Conservation (phyloP, 2,329 filamentous ascomycete species). For the Corynespora cassiicola region DNA sequence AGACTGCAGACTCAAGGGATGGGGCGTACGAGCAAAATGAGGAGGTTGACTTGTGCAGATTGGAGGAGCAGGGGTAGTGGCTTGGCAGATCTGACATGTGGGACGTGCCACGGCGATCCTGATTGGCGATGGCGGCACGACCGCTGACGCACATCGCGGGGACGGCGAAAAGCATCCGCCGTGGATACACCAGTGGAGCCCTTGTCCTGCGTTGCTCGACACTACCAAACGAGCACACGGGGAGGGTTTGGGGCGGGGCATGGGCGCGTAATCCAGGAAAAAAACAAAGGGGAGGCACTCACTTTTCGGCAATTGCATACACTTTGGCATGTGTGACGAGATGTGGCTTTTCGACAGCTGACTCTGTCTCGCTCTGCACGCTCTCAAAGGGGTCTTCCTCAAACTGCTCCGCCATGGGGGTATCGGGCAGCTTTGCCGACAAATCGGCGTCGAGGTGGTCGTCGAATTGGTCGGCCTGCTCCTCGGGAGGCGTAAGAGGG, state of each 20-base stretch:
- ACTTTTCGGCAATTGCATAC: neutral
- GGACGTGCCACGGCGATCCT: conserved; percentile 13
- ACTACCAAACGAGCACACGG: conserved; percentile 15
- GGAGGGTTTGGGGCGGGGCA: conserved; percentile 12
- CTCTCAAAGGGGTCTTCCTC: conserved; percentile 37
- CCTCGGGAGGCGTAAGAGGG: conserved; percentile 33
- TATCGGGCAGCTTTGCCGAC: conserved; percentile 38
- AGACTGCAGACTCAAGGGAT: conserved; percentile 7
- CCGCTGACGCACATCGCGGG: conserved; percentile 38
- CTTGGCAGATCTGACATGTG: conserved; percentile 17
- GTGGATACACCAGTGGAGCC: neutral
- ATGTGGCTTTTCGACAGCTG: conserved; percentile 48
- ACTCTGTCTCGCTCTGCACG: conserved; percentile 37
- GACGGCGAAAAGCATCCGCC: conserved; percentile 20
- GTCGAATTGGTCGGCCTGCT: conserved; percentile 28
- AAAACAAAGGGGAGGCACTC: conserved; percentile 29
- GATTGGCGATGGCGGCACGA: conserved; percentile 30
- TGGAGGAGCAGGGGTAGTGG: conserved; percentile 19
- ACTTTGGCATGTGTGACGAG: conserved; percentile 52
- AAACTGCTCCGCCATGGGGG: conserved; percentile 41
- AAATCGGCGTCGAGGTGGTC: conserved; percentile 24
- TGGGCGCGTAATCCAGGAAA: conserved; percentile 20
- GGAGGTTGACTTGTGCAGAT: conserved; percentile 12
- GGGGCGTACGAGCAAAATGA: conserved; percentile 10
- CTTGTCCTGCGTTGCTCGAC: too few relatives aligned